Base-by-base conservation (phyloP, 2,329 filamentous ascomycete genomes). In the Thielaviopsis euricoi region DNA sequence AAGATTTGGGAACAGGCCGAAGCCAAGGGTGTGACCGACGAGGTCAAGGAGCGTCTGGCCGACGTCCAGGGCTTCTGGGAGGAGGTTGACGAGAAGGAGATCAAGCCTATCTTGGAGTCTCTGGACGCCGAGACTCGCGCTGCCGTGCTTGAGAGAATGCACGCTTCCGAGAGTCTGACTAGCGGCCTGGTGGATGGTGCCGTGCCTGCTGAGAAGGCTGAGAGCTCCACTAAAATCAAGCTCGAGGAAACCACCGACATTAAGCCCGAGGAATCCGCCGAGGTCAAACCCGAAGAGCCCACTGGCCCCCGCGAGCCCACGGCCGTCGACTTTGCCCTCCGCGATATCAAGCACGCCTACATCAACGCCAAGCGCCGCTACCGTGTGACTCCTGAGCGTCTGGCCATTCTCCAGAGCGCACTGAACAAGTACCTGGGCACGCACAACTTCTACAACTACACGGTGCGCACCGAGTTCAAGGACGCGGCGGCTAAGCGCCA, bases 361-460 rank as follows among this genome's bases (percentile, higher is more conserved):
- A 77, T 91, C 59, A 73, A 79, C 6, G 89, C 90, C 29, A 95
- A 95, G 72, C 83, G 87, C 52, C 78, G 82, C 1, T 97, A 96
- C 69, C 87, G 91, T 54, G 85, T 95, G 58, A 83, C 86, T 0
- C 73, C 80, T 0, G 73, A 74, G 21, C 89, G 93, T 9, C 76
- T 93, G 53, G 73, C 79, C 26, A 83, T 85, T 61, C 80, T 98
- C 1, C 88, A 95, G 68, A 77, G 81, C 37, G 83, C 83, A 0
- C 78, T 98, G 10, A 71, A 81, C 65, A 75, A 78, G 63, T 98
- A 93, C 71, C 71, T 85, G 10, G 93, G 93, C 62, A 96, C 90
- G 3, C 79, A 78, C 65, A 95, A 95, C 74, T 98, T 85, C 75
- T 90, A 96, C 79, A 98, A 98, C 76, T 98, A 94, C 75, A 98